Evolutionary conservation across 176 grass and related monocot species (phyloP).

Genomic region (Avena sativa): DNA sequence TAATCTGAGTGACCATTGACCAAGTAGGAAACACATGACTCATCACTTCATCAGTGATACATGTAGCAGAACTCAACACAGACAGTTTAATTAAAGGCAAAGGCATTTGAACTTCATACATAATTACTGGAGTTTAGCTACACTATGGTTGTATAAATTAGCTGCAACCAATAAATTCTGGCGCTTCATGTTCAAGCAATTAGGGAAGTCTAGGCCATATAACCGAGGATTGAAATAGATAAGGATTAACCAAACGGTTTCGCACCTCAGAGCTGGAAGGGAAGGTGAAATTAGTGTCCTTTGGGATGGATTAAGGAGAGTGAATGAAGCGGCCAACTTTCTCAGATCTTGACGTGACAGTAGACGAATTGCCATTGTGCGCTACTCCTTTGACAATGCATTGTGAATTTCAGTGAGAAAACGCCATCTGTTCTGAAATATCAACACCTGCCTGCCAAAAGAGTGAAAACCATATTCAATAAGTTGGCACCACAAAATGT

Average conservation of each 20-base stretch:
- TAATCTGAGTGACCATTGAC: background rate
- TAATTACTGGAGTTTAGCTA: background rate
- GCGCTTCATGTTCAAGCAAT: background rate
- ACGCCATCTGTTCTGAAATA: background rate
- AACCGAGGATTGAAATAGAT: constrained; percentile 9
- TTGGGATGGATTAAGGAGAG: constrained; percentile 30
- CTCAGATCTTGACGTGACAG: constrained; percentile 44
- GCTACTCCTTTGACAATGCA: background rate
- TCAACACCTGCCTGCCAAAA: background rate
- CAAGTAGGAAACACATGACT: background rate
- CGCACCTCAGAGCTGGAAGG: constrained; percentile 30
- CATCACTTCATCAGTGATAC: background rate
- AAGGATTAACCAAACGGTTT: background rate
- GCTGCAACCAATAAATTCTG: background rate
- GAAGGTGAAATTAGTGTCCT: constrained; percentile 11
- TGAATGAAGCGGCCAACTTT: constrained; percentile 29
- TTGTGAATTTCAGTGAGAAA: background rate
- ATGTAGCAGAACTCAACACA: background rate
- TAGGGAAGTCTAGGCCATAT: background rate
- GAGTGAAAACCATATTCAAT: background rate
- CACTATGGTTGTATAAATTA: background rate
- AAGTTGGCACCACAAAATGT: background rate
- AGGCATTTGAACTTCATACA: background rate
- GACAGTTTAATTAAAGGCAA: background rate
- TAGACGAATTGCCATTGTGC: constrained; percentile 50